Evolutionary conservation across 2,329 filamentous ascomycete genomes (phyloP).

Genomic region (Ophiocordyceps camponoti-leonardi): DNA sequence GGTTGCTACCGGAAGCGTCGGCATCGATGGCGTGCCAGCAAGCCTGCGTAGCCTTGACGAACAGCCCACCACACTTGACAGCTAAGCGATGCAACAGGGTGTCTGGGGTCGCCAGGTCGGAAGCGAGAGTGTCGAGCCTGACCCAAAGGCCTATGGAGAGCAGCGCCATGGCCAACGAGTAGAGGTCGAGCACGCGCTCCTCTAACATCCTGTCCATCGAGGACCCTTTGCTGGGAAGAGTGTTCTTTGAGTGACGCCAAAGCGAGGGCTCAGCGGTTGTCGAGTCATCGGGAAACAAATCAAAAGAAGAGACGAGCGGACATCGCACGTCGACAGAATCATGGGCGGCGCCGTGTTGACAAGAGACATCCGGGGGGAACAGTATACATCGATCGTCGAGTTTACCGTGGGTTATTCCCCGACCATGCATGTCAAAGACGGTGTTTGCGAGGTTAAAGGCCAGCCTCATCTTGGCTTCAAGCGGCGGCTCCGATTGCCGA

Average conservation of each 20-base stretch:
- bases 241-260: constrained; percentile 47
- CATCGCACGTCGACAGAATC: constrained; percentile 44
- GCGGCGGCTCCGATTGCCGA: constrained; percentile 40
- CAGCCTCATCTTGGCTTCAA: constrained; percentile 62
- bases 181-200: constrained; percentile 47
- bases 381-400: constrained; percentile 50
- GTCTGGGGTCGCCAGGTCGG: constrained; percentile 24
- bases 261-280: constrained; percentile 10
- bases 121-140: constrained; percentile 37
- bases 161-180: constrained; percentile 55
- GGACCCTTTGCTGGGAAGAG: constrained; percentile 29
- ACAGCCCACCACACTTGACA: constrained; percentile 54
- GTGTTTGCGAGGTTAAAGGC: constrained; percentile 57
- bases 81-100: constrained; percentile 45
- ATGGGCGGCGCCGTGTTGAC: constrained; percentile 21
- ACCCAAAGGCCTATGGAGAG: constrained; percentile 64
- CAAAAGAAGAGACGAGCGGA: constrained; percentile 57
- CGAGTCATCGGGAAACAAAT: constrained; percentile 38
- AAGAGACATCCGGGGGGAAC: constrained; percentile 35
- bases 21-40: constrained; percentile 57
- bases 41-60: constrained; percentile 56
- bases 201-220: constrained; percentile 31
- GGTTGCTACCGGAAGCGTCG: constrained; percentile 28
- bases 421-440: constrained; percentile 54
- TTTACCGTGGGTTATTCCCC: constrained; percentile 54